Evolutionary conservation across 1,284 basidiomycete genomes (phyloP).

Genomic region (Mycosarcoma mackinlayi): DNA sequence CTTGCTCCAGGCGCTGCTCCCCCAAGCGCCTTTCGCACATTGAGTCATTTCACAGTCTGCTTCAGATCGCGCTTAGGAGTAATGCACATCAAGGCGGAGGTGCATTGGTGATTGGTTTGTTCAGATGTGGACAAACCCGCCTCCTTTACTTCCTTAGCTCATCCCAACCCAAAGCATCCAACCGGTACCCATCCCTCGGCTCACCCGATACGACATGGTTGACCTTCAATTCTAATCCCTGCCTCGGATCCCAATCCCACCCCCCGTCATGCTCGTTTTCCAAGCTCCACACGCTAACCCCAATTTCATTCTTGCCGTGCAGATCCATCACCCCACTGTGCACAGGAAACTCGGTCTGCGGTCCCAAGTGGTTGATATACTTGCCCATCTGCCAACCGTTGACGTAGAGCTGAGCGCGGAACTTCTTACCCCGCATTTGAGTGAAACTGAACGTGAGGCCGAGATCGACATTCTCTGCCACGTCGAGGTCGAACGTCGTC

Average conservation of each 20-base stretch:
- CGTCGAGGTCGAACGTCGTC: constrained; percentile 75
- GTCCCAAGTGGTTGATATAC: constrained; percentile 38
- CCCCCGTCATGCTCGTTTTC: constrained; percentile 17
- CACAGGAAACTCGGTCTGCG: constrained; percentile 46
- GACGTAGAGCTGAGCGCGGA: constrained; percentile 52
- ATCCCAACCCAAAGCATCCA: constrained; percentile 27
- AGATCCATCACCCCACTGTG: constrained; percentile 39
- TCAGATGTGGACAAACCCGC: not conserved
- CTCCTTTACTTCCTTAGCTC: constrained; percentile 20
- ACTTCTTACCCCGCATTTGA: not conserved
- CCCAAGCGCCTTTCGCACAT: too few species aligned
- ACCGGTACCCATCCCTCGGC: constrained; percentile 28
- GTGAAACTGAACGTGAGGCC: constrained; percentile 26
- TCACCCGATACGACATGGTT: constrained; percentile 29
- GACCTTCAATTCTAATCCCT: constrained; percentile 25
- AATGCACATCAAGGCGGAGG: too few species aligned
- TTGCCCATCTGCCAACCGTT: constrained; percentile 64
- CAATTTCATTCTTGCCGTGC: constrained; percentile 40
- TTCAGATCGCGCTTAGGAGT: too few species aligned
- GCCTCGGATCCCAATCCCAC: constrained; percentile 27
- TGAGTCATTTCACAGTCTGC: too few species aligned
- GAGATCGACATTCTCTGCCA: constrained; percentile 46
- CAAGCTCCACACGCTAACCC: constrained; percentile 41
- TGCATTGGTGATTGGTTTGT: too few species aligned
- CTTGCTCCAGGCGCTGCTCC: too few species aligned